Evolutionary conservation across 2,329 filamentous ascomycete genomes (phyloP).

Genomic region (Didymella sp.): DNA sequence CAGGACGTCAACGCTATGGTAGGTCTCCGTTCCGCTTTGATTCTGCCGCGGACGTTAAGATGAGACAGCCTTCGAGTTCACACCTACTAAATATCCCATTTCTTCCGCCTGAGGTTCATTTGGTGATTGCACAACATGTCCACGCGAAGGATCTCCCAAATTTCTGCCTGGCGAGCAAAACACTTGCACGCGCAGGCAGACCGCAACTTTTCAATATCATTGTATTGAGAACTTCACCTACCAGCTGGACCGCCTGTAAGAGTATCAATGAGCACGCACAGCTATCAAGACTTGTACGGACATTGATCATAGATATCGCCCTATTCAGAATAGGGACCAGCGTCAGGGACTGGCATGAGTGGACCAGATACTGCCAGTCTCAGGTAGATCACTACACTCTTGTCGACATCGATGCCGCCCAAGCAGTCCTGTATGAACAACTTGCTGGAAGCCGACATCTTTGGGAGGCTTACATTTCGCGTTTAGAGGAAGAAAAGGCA

Average conservation of each 20-base stretch:
- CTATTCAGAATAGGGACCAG: conserved; percentile 10
- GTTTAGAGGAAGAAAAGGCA: conserved; percentile 13
- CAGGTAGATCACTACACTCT: not conserved
- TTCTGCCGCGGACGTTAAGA: not conserved
- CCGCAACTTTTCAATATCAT: conserved; percentile 20
- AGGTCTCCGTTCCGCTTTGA: not conserved
- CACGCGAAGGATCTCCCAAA: conserved; percentile 13
- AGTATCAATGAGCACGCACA: conserved; percentile 8
- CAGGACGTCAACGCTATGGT: not conserved
- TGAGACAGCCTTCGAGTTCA: not conserved
- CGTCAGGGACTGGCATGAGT: conserved; percentile 18
- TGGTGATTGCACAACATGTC: conserved; percentile 18
- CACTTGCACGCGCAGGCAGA: conserved; percentile 8
- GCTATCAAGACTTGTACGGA: conserved; percentile 16
- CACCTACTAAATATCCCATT: conserved; percentile 1
- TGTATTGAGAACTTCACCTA: conserved; percentile 16
- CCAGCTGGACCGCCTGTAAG: conserved; percentile 18
- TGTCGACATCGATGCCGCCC: not conserved
- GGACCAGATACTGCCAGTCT: conserved; percentile 13
- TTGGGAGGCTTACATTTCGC: conserved; percentile 17
- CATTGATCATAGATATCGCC: conserved; percentile 24
- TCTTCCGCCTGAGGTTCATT: conserved; percentile 24
- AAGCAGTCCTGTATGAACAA: not conserved
- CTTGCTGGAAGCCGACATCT: conserved; percentile 11
- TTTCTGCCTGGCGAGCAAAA: conserved; percentile 22